phyloP scores from a whole-genome alignment of 2,329 filamentous ascomycete genomes.

The Lachnellula arida region DNA sequence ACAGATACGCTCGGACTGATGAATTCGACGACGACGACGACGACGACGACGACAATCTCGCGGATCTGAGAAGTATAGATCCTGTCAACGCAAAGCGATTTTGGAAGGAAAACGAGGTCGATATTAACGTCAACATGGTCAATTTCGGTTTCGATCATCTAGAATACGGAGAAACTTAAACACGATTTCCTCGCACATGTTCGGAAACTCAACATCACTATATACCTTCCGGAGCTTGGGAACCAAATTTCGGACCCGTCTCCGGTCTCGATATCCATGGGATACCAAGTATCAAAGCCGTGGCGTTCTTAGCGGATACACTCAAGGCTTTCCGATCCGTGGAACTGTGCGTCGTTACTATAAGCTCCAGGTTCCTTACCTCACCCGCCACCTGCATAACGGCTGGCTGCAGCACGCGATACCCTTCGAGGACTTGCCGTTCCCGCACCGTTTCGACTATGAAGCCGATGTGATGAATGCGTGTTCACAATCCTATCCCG shows the following conservation, averaged over 20 bases:
- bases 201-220: background rate
- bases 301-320: background rate
- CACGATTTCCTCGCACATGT: background rate
- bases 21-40: too few species aligned
- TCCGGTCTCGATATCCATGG: background rate
- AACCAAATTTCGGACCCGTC: too few species aligned
- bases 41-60: too few species aligned
- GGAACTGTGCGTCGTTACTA: background rate
- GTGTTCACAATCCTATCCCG: background rate
- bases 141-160: too few species aligned
- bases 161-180: too few species aligned
- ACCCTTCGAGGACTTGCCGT: background rate
- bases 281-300: background rate
- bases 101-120: background rate
- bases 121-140: background rate
- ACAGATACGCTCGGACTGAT: too few species aligned
- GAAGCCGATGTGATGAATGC: background rate
- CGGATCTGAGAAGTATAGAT: too few species aligned
- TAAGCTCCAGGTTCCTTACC: background rate
- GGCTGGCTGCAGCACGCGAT: background rate
- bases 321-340: background rate
- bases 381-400: background rate
- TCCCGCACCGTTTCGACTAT: background rate
- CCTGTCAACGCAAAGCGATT: background rate
- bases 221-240: background rate